A percentile compares a stretch with the other conserved stretches of the same genome.
phyloP scores from a whole-genome alignment of 805 yeast species.

The Yamadazyma insecticola region DNA sequence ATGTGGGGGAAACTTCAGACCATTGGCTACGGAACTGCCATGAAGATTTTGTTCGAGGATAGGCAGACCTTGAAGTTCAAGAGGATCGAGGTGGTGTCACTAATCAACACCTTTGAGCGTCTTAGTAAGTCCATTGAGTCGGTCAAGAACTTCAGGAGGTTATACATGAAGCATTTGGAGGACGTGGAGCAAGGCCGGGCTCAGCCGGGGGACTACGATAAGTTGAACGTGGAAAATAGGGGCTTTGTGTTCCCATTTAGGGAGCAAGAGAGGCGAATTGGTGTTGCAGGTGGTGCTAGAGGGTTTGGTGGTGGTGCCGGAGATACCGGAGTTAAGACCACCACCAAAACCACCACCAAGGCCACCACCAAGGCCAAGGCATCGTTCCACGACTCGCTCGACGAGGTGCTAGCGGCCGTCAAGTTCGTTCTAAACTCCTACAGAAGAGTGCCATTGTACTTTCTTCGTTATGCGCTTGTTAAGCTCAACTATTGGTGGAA shows the following conservation, averaged over 20 bases:
- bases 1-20: constrained; percentile 98
- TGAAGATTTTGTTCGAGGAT: constrained; percentile 82
- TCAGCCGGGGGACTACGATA: constrained; percentile 39
- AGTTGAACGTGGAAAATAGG: constrained; percentile 15
- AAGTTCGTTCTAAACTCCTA: constrained; percentile 65
- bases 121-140: constrained; percentile 79
- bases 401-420: constrained; percentile 55
- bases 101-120: constrained; percentile 89
- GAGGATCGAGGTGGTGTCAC: constrained; percentile 82
- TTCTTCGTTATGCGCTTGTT: constrained; percentile 47
- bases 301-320: background rate
- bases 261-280: background rate
- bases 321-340: background rate
- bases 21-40: constrained; percentile 95
- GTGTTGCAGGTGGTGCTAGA: too few relatives aligned
- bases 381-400: constrained; percentile 44
- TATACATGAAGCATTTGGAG: constrained; percentile 43
- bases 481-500: constrained; percentile 65
- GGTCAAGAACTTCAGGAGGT: constrained; percentile 61
- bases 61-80: constrained; percentile 53
- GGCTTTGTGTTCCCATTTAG: constrained; percentile 40
- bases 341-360: background rate
- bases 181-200: constrained; percentile 36
- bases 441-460: constrained; percentile 59
- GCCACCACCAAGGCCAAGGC: background rate